Evolutionary conservation across 495 filamentous ascomycete genomes (phyloP), one percentile per base, ranked within the genome.

Genomic region (Penicillium antarcticum): DNA sequence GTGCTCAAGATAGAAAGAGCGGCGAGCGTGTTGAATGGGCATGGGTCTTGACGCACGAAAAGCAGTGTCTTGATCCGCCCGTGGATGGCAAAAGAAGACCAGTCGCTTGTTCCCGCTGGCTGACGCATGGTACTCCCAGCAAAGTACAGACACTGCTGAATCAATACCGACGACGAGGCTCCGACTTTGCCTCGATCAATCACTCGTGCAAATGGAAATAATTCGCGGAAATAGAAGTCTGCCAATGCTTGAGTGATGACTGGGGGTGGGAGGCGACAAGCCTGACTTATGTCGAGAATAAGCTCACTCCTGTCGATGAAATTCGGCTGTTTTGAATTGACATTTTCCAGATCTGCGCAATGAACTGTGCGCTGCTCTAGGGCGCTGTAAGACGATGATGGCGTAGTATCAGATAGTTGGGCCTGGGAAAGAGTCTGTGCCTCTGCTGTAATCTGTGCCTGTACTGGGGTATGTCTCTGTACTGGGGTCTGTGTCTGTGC

Each of bases 61-160:
- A 62, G 38, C 13, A 58, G 39, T 14, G 39, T 52, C 52, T 56
- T 62, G 13, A 58, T 44, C 24, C 57, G 45, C 17, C 51, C 44
- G 34, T 56, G 58, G n/a, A 58, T 45, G 1, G 48, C 21, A n/a
- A 32, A 37, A 2, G 53, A 16, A 19, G 55, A 43, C 39, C 53
- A 48, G 34, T 55, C 47, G 13, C 48, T 11, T 19, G 46, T 11
- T 1, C 46, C 45, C 4, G 45, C 11, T n/a, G 38, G 41, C 35
- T 46, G 55, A 37, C 56, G 52, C 48, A 55, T 50, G 4, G 40
- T 44, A 41, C 52, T 58, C 6, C 59, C 59, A 5, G 49, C 55
- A n/a, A 62, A 45, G 41, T n/a, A 56, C 1, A 62, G 29, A 16
- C 35, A 35, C 35, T 62, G 56, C 26, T 54, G 48, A 2, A 62